Base-by-base conservation (phyloP, 345 rosid genomes). In the Eucalyptus sp. region DNA sequence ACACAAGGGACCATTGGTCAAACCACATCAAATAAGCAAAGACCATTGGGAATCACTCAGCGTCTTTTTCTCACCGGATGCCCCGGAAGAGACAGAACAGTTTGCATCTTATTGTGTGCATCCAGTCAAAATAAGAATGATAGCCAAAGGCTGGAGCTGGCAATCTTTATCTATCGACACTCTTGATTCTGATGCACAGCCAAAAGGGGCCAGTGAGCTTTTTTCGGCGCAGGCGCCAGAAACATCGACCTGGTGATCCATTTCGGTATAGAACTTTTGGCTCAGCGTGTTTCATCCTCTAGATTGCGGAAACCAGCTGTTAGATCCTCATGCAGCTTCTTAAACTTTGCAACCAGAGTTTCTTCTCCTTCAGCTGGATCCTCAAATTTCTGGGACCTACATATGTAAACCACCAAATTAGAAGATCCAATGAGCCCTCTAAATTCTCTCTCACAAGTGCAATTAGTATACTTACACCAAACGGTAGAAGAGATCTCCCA, bases 281-380 rank as follows among this genome's bases (percentile, higher is more conserved):
- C 37, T 98, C 95, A 98, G 91, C 99, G 97, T 86, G 96, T 94
- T 92, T 98, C 99, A 87, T 98, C 99, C 93, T 98, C 99, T 87
- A 98, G 91, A 62, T 96, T 96, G 76, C 99, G 99, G 99, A 98
- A 98, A 85, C 98, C 99, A 71, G 98, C 94, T 6, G 93, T 93
- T 89, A 98, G 95, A 93, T 98, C 99, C 33, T 98, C 99, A 5
- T 95, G 92, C 92, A 98, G 93, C 94, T 97, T 97, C 88, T 87
- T 89, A 94, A 97, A 97, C 91, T 98, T 98, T 7, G 92, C 98
- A 89, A 97, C 97, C 11, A 98, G 95, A 22, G 95, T 94, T 79
- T 90, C 95, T 93, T 97, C 99, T 66, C 99, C 99, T 93, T 98
- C 99, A 13, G 98, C 99, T 48, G 99, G 99, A 90, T 98, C 99